Evolutionary conservation across 805 yeast species (phyloP).

Genomic region (Lipomyces oligophaga): DNA sequence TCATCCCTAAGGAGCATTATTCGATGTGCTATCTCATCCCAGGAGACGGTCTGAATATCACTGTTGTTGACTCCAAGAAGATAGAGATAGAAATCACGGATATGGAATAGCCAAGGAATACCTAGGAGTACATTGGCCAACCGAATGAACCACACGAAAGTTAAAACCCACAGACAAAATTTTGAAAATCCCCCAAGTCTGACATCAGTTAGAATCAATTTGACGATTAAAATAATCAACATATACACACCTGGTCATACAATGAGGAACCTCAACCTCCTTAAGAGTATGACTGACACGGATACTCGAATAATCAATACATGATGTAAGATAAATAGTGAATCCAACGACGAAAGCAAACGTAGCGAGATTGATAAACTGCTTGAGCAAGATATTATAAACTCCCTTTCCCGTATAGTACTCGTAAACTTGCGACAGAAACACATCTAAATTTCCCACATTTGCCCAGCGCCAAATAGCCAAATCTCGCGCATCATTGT

Average conservation of each 20-base stretch:
- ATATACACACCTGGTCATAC: slow-evolving; percentile 41
- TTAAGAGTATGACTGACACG: slow-evolving; percentile 33
- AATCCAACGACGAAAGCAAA: slow-evolving; percentile 75
- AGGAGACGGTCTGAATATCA: slow-evolving; percentile 87
- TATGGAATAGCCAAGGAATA: slow-evolving; percentile 63
- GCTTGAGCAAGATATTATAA: slow-evolving; percentile 66
- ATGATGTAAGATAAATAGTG: slow-evolving; percentile 73
- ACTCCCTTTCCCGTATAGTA: slow-evolving; percentile 86
- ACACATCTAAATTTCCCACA: slow-evolving; percentile 83
- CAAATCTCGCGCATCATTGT: slow-evolving; percentile 61
- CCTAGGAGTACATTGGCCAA: slow-evolving; percentile 51
- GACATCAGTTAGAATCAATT: background rate
- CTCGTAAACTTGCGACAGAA: slow-evolving; percentile 73
- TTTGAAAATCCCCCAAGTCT: slow-evolving; percentile 42
- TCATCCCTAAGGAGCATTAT: slow-evolving; percentile 72
- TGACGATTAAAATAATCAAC: background rate
- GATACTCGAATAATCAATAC: slow-evolving; percentile 63
- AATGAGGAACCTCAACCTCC: slow-evolving; percentile 47
- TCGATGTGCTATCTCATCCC: slow-evolving; percentile 81
- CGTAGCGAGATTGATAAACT: slow-evolving; percentile 64
- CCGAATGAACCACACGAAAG: slow-evolving; percentile 42
- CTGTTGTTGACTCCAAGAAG: slow-evolving; percentile 65
- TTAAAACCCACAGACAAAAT: slow-evolving; percentile 59
- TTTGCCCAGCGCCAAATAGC: slow-evolving; percentile 97
- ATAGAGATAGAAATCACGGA: slow-evolving; percentile 70